Conservation (phyloP, 2,329 filamentous ascomycete species). For the Xylariaceae sp. region DNA sequence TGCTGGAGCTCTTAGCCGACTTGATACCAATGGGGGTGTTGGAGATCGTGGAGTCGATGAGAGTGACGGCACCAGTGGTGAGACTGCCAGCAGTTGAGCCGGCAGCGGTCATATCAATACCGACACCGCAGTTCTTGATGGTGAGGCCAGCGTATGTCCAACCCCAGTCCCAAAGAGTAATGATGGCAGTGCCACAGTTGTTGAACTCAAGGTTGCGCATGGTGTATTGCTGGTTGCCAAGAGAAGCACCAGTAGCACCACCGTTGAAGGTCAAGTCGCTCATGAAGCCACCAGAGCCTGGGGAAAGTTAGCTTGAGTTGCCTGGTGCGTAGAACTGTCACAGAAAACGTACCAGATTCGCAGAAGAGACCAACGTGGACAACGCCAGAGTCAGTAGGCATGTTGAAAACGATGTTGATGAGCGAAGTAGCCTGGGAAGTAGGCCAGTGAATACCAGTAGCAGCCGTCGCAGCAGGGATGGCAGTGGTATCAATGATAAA, state of each 20-base stretch:
- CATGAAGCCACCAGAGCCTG: slow-evolving; percentile 39
- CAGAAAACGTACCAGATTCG: slow-evolving; percentile 31
- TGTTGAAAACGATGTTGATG: slow-evolving; percentile 48
- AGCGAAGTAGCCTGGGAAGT: slow-evolving; percentile 56
- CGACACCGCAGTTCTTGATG: slow-evolving; percentile 57
- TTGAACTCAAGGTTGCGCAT: slow-evolving; percentile 64
- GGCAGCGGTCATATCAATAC: slow-evolving; percentile 56
- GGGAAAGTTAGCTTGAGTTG: slow-evolving; percentile 6
- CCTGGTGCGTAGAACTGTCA: neutral
- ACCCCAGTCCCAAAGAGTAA: slow-evolving; percentile 70
- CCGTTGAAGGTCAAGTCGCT: slow-evolving; percentile 62
- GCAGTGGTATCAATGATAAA: slow-evolving; percentile 53
- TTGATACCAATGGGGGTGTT: slow-evolving; percentile 62
- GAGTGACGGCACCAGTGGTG: slow-evolving; percentile 64
- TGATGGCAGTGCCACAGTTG: slow-evolving; percentile 60
- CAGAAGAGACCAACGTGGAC: slow-evolving; percentile 33
- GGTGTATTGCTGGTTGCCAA: slow-evolving; percentile 68
- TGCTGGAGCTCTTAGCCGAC: slow-evolving; percentile 49
- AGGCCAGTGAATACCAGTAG: slow-evolving; percentile 57
- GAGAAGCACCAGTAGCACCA: slow-evolving; percentile 56
- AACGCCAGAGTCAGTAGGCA: slow-evolving; percentile 31
- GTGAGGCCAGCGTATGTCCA: slow-evolving; percentile 62
- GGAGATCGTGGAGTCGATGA: slow-evolving; percentile 66
- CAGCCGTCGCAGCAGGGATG: slow-evolving; percentile 28
- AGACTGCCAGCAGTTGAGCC: slow-evolving; percentile 46